Base-by-base conservation (phyloP, 495 filamentous ascomycete genomes). In the Penicillium alfredii region DNA sequence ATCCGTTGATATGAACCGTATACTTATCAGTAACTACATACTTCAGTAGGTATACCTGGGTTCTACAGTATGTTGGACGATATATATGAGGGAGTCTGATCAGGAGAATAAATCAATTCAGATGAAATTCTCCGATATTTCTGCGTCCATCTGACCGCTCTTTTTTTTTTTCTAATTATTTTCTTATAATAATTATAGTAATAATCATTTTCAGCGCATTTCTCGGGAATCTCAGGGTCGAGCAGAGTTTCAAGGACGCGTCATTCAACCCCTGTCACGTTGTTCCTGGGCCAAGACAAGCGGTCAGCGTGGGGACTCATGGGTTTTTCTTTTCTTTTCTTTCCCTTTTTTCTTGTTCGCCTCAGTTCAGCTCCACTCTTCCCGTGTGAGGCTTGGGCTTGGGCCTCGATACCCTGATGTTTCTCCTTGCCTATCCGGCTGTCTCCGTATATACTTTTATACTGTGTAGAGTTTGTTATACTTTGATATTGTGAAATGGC, bases 351-450 rank as follows among this genome's bases (percentile, higher is more conserved):
- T n/a, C n/a, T n/a, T n/a, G n/a, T n/a, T n/a, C n/a, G n/a, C n/a
- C n/a, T n/a, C n/a, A n/a, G n/a, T n/a, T n/a, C n/a, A 28, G 16
- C 50, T 37, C 47, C 51, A 47, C 51, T 27, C 24, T 17, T 44
- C 36, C 47, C 46, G 43, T 38, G 42, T 43, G 31, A 33, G n/a
- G n/a, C n/a, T n/a, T 35, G 26, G 43, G 45, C 49, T 39, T 45
- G 42, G 50, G 21, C 47, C 45, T 49, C 34, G 16, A 21, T 35
- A 25, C 26, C 14, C 34, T 37, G n/a, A n/a, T n/a, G n/a, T n/a
- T n/a, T n/a, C n/a, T n/a, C 39, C 23, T 35, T 53, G 49, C 32
- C 34, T 27, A 49, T 56, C 52, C 52, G 52, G 48, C 52, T 36
- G 44, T 12, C 38, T 49, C 45, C 52, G 49, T 46, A 22, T 28